Conservation (phyloP, 345 rosid species). For the Excoecaria agallocha region DNA sequence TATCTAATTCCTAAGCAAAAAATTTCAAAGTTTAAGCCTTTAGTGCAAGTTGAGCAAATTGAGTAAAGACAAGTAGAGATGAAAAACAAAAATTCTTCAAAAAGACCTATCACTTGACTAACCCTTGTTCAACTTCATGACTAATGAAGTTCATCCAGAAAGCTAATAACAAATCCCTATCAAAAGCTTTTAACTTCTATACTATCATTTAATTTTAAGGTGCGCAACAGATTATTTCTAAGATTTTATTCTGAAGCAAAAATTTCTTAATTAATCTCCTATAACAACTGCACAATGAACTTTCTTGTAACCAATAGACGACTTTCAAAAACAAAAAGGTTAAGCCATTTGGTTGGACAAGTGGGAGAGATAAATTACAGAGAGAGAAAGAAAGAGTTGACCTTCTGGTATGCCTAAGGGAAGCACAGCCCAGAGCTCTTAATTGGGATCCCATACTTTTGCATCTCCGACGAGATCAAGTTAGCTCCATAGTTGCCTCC, state of each 20-base stretch:
- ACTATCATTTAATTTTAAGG: no score
- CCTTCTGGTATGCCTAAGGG: no score
- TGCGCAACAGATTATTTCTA: not conserved
- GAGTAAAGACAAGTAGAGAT: not conserved
- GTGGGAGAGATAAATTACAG: not conserved
- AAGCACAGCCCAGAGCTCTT: no score
- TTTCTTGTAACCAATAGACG: not conserved
- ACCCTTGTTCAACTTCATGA: no score
- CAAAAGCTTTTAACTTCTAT: not conserved
- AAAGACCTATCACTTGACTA: no score
- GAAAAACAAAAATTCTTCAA: not conserved
- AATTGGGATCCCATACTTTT: no score
- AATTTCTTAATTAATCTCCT: not conserved
- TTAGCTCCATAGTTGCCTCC: no score
- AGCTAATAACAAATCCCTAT: not conserved
- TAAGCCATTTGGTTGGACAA: slow-evolving; percentile 1
- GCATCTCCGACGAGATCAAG: no score
- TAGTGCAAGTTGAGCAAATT: no score
- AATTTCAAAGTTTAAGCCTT: no score
- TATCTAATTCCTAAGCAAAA: not conserved
- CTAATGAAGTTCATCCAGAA: no score
- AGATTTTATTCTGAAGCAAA: not conserved
- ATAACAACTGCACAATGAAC: not conserved
- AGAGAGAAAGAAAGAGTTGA: not conserved
- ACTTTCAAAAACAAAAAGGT: not conserved